These are phyloP conservation scores for Beta vulgaris DNA, from an alignment of 148 eudicot genomes.

Conservation along the genomic window DNA sequence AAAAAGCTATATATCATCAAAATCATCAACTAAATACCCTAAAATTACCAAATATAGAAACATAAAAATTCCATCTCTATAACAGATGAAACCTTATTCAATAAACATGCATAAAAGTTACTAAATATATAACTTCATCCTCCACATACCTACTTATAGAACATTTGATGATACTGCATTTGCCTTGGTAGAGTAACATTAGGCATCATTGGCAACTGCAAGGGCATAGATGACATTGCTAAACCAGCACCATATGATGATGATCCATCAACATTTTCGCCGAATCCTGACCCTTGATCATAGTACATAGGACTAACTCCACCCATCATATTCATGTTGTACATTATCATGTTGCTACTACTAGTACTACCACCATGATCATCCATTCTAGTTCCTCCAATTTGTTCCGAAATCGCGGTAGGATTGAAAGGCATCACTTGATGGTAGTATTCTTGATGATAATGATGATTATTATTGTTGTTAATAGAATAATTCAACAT, in stretches of 20 bases:
- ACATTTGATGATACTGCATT: conserved; percentile 9
- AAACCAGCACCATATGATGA: conserved; percentile 10
- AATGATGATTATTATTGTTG: neutral
- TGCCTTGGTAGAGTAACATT: conserved; percentile 5
- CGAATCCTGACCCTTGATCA: conserved; percentile 12
- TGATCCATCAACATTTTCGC: neutral
- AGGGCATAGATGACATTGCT: conserved; percentile 25
- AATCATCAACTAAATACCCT: too few species aligned
- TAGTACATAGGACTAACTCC: conserved; percentile 9
- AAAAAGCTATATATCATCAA: too few species aligned
- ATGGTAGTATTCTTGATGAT: neutral
- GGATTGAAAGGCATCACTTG: conserved; percentile 20
- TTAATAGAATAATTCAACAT: conserved; percentile 13
- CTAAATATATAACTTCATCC: neutral
- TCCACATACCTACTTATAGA: conserved; percentile 2
- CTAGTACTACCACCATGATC: neutral
- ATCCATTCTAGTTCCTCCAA: neutral
- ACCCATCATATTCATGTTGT: conserved; percentile 25
- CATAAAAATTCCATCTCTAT: neutral
- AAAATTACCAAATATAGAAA: neutral
- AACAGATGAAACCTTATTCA: neutral
- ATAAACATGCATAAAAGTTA: neutral
- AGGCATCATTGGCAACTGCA: conserved; percentile 8
- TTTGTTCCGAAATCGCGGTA: conserved; percentile 3
- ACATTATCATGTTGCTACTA: conserved; percentile 12